phyloP scores from a whole-genome alignment of 805 yeast genomes.

The Teunomyces barrocoloradensis region DNA sequence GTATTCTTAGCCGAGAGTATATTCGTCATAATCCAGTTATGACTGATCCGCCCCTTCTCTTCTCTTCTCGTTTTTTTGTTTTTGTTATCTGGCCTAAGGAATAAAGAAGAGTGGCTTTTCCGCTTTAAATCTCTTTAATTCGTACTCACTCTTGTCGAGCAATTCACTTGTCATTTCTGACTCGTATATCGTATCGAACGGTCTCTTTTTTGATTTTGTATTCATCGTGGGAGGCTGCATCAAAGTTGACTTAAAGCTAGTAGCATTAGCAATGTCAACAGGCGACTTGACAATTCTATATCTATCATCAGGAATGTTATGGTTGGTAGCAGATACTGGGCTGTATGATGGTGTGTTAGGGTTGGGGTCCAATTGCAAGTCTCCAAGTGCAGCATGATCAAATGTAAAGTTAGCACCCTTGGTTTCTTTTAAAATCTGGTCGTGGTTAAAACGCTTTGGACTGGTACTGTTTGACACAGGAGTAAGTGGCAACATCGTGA shows the following conservation, averaged over 20 bases:
- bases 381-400: neutral
- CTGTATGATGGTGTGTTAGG: conserved; percentile 10
- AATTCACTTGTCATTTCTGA: conserved; percentile 8
- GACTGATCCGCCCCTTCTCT: neutral
- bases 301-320: conserved; percentile 1
- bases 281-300: conserved; percentile 3
- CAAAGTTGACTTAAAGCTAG: conserved; percentile 2
- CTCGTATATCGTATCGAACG: conserved; percentile 8
- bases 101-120: conserved; percentile 19
- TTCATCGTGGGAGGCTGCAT: conserved; percentile 12
- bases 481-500: conserved; percentile 12
- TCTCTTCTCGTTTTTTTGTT: neutral
- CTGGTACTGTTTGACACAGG: conserved; percentile 27
- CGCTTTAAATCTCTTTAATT: conserved; percentile 26
- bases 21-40: conserved; percentile 7
- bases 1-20: neutral
- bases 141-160: conserved; percentile 8
- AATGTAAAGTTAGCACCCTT: neutral
- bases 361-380: neutral
- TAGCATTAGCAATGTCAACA: conserved; percentile 5
- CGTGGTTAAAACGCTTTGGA: conserved; percentile 15
- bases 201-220: conserved; percentile 13
- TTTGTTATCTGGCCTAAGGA: conserved; percentile 4
- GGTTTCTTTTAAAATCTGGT: conserved; percentile 5
- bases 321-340: conserved; percentile 8